A percentile compares a stretch with the other conserved stretches of the same genome.
Conservation (phyloP, 2,329 filamentous ascomycete genomes). For the Calonectria honghensis region DNA sequence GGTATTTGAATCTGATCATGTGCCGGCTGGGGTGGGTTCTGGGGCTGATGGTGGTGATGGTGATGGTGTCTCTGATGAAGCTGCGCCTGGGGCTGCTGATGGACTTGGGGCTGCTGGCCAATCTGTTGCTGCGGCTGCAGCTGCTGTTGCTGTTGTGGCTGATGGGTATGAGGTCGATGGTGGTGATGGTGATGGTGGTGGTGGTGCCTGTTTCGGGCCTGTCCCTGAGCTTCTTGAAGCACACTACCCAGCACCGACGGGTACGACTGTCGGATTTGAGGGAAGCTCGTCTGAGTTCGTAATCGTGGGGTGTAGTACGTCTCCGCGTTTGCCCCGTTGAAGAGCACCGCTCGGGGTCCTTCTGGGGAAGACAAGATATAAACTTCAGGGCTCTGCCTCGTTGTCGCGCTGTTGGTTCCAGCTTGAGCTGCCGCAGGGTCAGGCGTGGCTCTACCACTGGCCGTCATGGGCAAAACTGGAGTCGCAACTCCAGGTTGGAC, state of each 20-base stretch:
- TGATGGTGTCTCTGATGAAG: slow-evolving; percentile 46
- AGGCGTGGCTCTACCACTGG: slow-evolving; percentile 69
- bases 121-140: slow-evolving; percentile 45
- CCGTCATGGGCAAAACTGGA: slow-evolving; percentile 61
- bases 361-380: slow-evolving; percentile 77
- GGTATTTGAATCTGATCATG: slow-evolving; percentile 46
- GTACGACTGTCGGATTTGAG: slow-evolving; percentile 52
- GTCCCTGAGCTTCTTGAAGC: slow-evolving; percentile 46
- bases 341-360: slow-evolving; percentile 74
- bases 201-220: slow-evolving; percentile 51
- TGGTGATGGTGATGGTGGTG: slow-evolving; percentile 54
- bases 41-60: slow-evolving; percentile 46
- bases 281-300: slow-evolving; percentile 53
- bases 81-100: slow-evolving; percentile 31
- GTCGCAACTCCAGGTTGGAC: slow-evolving; percentile 66
- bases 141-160: slow-evolving; percentile 40
- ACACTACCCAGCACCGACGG: slow-evolving; percentile 40
- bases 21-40: slow-evolving; percentile 46
- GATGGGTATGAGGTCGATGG: slow-evolving; percentile 45
- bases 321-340: slow-evolving; percentile 70
- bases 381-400: slow-evolving; percentile 67
- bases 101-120: slow-evolving; percentile 33
- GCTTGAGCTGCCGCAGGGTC: slow-evolving; percentile 59
- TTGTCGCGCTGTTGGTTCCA: slow-evolving; percentile 50
- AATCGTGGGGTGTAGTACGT: slow-evolving; percentile 70